Base-by-base conservation (phyloP, 345 rosid species). In the Gossypioides kirkii region DNA sequence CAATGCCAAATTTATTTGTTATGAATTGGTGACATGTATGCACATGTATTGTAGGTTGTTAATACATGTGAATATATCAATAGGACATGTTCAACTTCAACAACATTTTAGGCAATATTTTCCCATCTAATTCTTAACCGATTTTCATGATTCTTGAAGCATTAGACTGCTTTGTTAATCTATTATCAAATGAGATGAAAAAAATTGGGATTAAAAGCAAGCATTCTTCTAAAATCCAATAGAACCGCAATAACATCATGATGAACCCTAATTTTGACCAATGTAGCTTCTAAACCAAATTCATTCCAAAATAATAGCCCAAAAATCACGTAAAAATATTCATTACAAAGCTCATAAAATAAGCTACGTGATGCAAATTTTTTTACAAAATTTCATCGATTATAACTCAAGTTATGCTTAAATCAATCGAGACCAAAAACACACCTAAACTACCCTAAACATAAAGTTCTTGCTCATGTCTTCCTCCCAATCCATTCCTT, bases 251-350 rank as follows among this genome's bases (percentile, higher is more conserved):
- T 73, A 85, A 86, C 80, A 87, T 88, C 90, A 68, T 56, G 62
- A 11, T 14, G 84, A 86, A 88, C 81, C 83, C 77, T 75, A 77
- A 22, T 79, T 62, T 79, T 55, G 90, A 92, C 92, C 93, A 79
- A 80, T 78, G 71, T 45, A 13, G 83, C 72, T 82, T 90, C 77
- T 16, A 53, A 80, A 10, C 10, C 9, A 0, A 81, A 77, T 78
- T 70, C 61, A 80, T 88, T 87, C 61, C 63, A 28, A 25, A 9
- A 3, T 3, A 54, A 62, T 1, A 0, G 10, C 0, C 79, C 38
- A 17, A 69, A 77, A 5, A 0, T 28, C 2, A 0, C 42, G 17
- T 1, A 3, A 7, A 45, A 26, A 43, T 8, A 80, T 10, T 83
- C 82, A 59, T 69, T 79, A 2, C 80, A 85, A 87, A 90, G 82